Base-by-base conservation (phyloP, 2,329 filamentous ascomycete species). In the Fusarium sterilihyphosum region DNA sequence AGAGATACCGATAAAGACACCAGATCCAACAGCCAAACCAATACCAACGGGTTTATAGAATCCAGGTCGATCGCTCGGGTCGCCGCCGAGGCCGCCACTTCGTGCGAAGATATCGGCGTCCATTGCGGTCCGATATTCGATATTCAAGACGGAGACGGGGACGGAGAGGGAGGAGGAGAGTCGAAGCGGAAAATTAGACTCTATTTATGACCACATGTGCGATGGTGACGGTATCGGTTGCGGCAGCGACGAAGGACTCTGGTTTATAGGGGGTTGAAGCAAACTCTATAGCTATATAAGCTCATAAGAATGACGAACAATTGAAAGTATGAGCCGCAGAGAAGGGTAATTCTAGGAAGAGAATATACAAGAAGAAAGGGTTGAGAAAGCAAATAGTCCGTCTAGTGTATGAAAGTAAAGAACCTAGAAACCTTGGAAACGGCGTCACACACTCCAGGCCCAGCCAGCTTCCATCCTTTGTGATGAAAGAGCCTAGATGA, bases 1-100 rank as follows among this genome's bases (percentile, higher is more conserved):
- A 1, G 96, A 98, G 20, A 93, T 89, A 62, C 96, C 96, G 80
- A 99, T 99, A 82, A 98, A 98, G 66, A 94, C 82, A 47, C 96
- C 96, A 1, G 96, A 98, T 38, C 91, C 91, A 67, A 98, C 88
- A 22, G 96, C 96, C 41, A 99, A 87, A 29, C 91, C 88, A 71
- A 99, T 94, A 63, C 96, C 96, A 75, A 98, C 89, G 33, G 92
- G 90, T 81, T 98, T 98, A 88, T 93, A 98, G 66, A 85, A 83
- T 13, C 85, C 78, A 2, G 88, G 88, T 33, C 88, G 83, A 24
- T 80, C 75, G 46, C 49, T 64, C 14, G 71, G 12, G 50, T 72
- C 61, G 50, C 65, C 64, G 44, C 60, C 68, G 43, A 71, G 57
- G 35, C 63, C 62, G 44, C 77, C 77, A 59, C 60, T 76, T 56